phyloP scores from a whole-genome alignment of 1,284 basidiomycete genomes.

The Cystobasidiaceae sp. region DNA sequence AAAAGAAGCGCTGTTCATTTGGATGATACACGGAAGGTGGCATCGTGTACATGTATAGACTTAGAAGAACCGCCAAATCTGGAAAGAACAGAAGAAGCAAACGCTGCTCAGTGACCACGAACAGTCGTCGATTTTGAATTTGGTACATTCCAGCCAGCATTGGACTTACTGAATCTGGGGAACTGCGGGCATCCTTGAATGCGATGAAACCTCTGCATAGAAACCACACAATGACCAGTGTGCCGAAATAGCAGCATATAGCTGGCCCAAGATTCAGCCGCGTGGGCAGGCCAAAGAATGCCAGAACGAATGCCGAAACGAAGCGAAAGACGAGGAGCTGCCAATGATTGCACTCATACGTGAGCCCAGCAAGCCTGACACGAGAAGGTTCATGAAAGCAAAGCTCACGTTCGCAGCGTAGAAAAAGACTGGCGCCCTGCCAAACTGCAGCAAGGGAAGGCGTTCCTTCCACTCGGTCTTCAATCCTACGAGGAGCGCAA shows the following conservation, averaged over 20 bases:
- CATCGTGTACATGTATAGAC: too few species aligned
- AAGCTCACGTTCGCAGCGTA: constrained; percentile 24
- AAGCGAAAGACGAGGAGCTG: constrained; percentile 30
- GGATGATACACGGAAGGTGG: background rate
- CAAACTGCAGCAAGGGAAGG: constrained; percentile 19
- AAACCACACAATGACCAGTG: constrained; percentile 25
- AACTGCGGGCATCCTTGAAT: constrained; percentile 27
- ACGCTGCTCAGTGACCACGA: background rate
- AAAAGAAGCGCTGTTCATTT: background rate
- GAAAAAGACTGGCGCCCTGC: constrained; percentile 26
- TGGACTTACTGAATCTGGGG: constrained; percentile 21
- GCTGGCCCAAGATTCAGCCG: constrained; percentile 21
- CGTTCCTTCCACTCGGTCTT: constrained; percentile 26
- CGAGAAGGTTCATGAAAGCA: background rate
- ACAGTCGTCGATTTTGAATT: too few species aligned
- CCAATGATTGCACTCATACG: background rate
- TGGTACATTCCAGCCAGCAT: too few species aligned
- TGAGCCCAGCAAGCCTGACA: background rate
- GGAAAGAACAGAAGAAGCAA: background rate
- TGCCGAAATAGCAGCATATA: constrained; percentile 25
- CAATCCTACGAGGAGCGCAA: constrained; percentile 1
- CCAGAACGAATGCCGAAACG: constrained; percentile 18
- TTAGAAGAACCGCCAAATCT: constrained; percentile 30
- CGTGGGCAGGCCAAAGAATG: constrained; percentile 26
- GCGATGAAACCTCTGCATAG: constrained; percentile 17